Conservation (phyloP, 2,329 filamentous ascomycete genomes). For the Trichocomaceae sp. region DNA sequence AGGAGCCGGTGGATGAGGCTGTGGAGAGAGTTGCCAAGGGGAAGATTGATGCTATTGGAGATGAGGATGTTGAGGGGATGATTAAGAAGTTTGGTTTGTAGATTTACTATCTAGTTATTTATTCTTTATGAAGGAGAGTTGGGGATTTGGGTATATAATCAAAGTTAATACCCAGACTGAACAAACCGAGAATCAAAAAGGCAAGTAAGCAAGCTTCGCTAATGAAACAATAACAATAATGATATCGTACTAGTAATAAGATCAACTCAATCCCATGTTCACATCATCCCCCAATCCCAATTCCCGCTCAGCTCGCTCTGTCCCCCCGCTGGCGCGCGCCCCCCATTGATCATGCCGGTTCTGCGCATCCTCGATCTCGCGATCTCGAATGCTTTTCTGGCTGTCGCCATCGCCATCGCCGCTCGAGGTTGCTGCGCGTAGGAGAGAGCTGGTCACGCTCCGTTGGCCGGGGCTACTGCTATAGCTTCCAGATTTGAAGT, state of each 20-base stretch:
- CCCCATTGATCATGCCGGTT: conserved; percentile 48
- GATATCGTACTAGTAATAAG: neutral
- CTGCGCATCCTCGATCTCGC: conserved; percentile 32
- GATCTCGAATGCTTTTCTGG: conserved; percentile 29
- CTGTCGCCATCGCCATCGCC: conserved; percentile 23
- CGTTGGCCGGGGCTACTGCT: conserved; percentile 18
- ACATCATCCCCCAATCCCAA: conserved; percentile 82
- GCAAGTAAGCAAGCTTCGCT: too few relatives aligned
- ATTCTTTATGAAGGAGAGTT: too few relatives aligned
- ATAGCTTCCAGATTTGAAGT: conserved; percentile 19
- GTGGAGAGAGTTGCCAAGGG: conserved; percentile 42
- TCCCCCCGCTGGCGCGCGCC: conserved; percentile 50
- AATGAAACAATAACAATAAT: conserved; percentile 3
- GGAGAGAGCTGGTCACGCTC: conserved; percentile 10
- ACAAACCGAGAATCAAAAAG: neutral
- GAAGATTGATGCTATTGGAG: conserved; percentile 43
- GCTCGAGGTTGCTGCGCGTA: neutral
- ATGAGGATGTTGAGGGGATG: conserved; percentile 47
- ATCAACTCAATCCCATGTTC: conserved; percentile 69
- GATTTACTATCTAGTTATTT: too few relatives aligned
- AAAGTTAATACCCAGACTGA: neutral
- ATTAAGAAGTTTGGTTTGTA: conserved; percentile 24
- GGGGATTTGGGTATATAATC: neutral
- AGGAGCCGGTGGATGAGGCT: conserved; percentile 41
- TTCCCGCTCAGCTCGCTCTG: conserved; percentile 44